These are phyloP conservation scores for Podospora pseudocomata DNA, from an alignment of 495 filamentous ascomycete species.

Conservation along the genomic window DNA sequence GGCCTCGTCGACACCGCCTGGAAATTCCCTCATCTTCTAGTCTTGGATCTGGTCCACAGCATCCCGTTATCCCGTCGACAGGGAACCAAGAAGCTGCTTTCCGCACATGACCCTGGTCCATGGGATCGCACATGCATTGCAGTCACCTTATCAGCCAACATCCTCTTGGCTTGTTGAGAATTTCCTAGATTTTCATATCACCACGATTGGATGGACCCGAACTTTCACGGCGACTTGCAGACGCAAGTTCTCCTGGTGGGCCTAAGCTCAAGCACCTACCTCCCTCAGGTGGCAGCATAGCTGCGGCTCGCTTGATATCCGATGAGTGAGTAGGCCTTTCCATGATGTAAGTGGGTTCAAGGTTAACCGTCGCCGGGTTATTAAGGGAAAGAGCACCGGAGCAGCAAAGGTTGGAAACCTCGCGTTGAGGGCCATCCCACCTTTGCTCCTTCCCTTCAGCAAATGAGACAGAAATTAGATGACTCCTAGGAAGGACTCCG, in stretches of 20 bases:
- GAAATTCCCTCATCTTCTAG: background rate
- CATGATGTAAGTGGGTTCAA: background rate
- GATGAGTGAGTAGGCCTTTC: too few species aligned
- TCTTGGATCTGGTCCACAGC: background rate
- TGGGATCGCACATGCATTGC: background rate
- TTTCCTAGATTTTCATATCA: background rate
- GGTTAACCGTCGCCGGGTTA: background rate
- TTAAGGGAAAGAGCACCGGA: background rate
- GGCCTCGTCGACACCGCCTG: background rate
- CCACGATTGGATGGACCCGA: background rate
- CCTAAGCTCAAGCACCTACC: background rate
- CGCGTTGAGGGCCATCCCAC: too few species aligned
- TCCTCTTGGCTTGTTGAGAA: background rate
- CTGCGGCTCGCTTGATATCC: too few species aligned
- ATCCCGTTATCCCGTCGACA: background rate
- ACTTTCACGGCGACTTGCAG: background rate
- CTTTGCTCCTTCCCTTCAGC: background rate
- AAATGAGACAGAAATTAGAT: too few species aligned
- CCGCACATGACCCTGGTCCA: background rate
- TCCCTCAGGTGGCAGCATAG: too few species aligned
- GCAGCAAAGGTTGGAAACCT: background rate
- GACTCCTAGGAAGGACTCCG: too few species aligned
- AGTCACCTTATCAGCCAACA: background rate
- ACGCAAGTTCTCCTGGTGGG: background rate
- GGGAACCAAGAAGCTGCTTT: background rate